Percentiles rank a stretch among this genome's conserved stretches.
Evolutionary conservation across 2,329 filamentous ascomycete genomes (phyloP).

Genomic region (Mycosphaerella sp.): DNA sequence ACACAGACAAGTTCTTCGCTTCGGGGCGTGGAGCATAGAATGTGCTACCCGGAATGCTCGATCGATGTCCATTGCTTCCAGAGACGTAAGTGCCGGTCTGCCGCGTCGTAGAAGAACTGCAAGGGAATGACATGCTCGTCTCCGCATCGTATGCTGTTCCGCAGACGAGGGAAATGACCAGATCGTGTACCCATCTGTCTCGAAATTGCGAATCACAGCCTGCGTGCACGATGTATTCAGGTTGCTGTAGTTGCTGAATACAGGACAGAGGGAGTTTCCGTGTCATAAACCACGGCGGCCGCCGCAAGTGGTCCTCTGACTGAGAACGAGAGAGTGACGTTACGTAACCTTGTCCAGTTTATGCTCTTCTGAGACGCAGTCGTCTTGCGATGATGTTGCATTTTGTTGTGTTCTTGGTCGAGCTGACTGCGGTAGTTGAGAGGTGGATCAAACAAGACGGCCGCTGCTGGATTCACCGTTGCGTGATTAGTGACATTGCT

Average conservation of each 20-base stretch:
- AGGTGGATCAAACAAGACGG: too few relatives aligned
- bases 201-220: conserved; percentile 1
- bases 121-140: conserved; percentile 32
- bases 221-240: background rate
- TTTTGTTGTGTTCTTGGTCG: too few relatives aligned
- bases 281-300: too few relatives aligned
- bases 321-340: too few relatives aligned
- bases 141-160: conserved; percentile 32
- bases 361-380: too few relatives aligned
- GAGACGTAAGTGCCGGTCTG: conserved; percentile 27
- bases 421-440: too few relatives aligned
- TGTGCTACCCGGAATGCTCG: background rate
- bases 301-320: too few relatives aligned
- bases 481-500: too few relatives aligned
- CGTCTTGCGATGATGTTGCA: too few relatives aligned
- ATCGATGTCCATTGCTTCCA: background rate
- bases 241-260: conserved; percentile 1
- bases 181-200: background rate
- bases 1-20: background rate
- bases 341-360: too few relatives aligned
- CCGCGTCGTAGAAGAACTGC: conserved; percentile 40
- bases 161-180: conserved; percentile 36
- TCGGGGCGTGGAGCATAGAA: background rate
- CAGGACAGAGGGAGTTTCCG: too few relatives aligned
- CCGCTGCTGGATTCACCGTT: too few relatives aligned